phyloP scores from a whole-genome alignment of 805 yeast species.

The Candida verbasci region DNA sequence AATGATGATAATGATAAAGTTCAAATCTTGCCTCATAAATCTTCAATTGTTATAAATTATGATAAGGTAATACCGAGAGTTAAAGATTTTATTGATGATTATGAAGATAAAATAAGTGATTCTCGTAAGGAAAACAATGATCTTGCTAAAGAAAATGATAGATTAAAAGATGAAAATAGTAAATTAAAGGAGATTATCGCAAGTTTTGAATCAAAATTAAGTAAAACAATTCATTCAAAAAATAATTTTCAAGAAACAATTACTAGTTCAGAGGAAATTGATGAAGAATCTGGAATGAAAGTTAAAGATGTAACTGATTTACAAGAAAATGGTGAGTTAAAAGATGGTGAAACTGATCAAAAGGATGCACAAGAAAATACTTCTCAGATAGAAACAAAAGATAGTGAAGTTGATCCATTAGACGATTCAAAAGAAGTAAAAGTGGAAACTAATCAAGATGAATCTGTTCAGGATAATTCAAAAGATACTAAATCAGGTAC shows the following conservation, averaged over 20 bases:
- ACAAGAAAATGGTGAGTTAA: background rate
- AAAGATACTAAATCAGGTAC: background rate
- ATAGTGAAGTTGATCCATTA: background rate
- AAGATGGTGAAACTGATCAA: no score
- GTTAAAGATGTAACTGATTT: background rate
- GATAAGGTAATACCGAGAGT: background rate
- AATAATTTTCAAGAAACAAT: background rate
- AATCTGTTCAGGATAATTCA: background rate
- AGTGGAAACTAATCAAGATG: background rate
- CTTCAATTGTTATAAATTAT: background rate
- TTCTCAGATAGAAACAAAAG: no score
- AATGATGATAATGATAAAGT: background rate
- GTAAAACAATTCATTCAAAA: background rate
- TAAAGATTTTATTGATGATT: constrained; percentile 1
- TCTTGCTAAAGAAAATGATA: background rate
- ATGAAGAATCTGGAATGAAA: background rate
- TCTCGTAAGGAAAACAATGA: no score
- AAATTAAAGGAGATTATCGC: no score
- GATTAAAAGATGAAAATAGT: constrained; percentile 1
- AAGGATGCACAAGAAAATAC: background rate
- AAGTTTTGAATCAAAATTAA: no score
- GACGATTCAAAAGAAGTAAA: background rate
- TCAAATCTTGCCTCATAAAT: background rate
- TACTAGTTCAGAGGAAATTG: background rate
- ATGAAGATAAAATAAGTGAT: constrained; percentile 1